Base-by-base conservation (phyloP, 1,139 yeast species). In the Debaryomyces subglobosus region DNA sequence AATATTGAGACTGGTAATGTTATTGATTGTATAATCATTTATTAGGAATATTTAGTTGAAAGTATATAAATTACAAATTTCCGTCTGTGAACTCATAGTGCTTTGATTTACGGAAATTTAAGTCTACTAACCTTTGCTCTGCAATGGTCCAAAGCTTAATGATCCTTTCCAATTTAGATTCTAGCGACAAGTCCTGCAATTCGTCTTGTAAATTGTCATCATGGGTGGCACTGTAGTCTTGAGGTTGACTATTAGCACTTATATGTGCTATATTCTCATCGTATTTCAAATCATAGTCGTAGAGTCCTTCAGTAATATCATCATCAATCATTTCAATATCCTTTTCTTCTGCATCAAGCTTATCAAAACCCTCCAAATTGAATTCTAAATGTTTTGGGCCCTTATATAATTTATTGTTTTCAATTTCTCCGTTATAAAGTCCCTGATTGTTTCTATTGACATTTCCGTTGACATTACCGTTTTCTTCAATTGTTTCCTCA, bases 1-100 rank as follows among this genome's bases (percentile, higher is more conserved):
- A 77, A 77, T 46, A 81, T 87, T 39, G 88, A 84, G 59, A 87
- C 94, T 1, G 92, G 94, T 4, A 78, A 82, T 58, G 75, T 71
- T 12, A 71, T 83, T 44, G 77, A 74, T 54, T 76, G 86, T 63
- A 71, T 81, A 27, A 65, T 79, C 36, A 44, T 59, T 12, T 46
- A 43, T 35, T 49, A 47, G 49, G 49, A 30, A 35, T 29, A 18
- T 24, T 37, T 24, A 12, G 10, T 9, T 38, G n/a, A 18, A 39
- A 39, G 34, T 27, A 18, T 8, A 13, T 27, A 39, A 2, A 40
- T 37, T 46, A 47, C 40, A 45, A 45, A 29, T 44, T 51, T 24
- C 60, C 60, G 5, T 59, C 57, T 39, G 49, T 51, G 42, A 59
- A 53, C 15, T 45, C 39, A 46, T 58, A 61, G 23, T 63, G 63